Evolutionary conservation across 2,329 filamentous ascomycete species (phyloP).

Genomic region (Fusarium redolens): DNA sequence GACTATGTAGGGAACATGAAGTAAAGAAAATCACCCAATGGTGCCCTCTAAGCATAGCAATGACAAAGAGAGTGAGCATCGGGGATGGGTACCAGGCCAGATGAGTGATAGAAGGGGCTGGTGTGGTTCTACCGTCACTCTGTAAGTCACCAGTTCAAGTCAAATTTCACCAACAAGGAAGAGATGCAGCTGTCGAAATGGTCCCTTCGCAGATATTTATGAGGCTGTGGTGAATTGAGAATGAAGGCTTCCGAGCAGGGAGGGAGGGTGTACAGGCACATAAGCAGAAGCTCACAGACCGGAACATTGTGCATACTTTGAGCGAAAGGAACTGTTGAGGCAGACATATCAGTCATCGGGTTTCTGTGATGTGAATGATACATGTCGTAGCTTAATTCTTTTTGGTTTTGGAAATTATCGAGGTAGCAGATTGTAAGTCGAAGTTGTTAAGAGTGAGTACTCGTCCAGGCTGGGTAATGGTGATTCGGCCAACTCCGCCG

Average conservation of each 20-base stretch:
- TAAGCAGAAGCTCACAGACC: neutral
- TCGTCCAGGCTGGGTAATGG: neutral
- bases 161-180: neutral
- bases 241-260: neutral
- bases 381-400: neutral
- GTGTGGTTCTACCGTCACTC: neutral
- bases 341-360: neutral
- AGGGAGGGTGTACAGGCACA: neutral
- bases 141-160: neutral
- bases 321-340: neutral
- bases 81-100: neutral
- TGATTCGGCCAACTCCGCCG: too few relatives aligned
- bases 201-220: too few relatives aligned
- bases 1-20: neutral
- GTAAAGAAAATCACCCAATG: too few relatives aligned
- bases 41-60: neutral
- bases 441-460: neutral
- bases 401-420: neutral
- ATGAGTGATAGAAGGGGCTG: neutral
- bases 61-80: neutral
- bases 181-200: neutral
- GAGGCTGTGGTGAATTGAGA: neutral
- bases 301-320: neutral
- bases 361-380: too few relatives aligned
- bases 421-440: neutral